A percentile compares a stretch with the other conserved stretches of the same genome.
Conservation (phyloP, 352 stramenopile genomes). For the Globisporangium canariense region DNA sequence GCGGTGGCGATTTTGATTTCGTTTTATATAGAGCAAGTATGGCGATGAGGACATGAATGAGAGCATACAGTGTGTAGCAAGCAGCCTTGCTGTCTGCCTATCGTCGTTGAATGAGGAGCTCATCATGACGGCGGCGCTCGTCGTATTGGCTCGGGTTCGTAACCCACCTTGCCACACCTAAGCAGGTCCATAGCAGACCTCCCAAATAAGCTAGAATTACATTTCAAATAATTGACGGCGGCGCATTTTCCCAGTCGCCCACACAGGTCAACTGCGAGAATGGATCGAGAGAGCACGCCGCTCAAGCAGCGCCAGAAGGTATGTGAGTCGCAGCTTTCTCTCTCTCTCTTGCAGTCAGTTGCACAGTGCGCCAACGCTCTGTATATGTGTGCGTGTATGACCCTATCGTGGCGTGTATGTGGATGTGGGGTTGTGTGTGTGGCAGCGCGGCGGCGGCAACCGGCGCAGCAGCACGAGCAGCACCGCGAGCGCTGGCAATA, state of each 20-base stretch:
- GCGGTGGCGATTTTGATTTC: background rate
- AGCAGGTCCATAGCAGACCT: too few species aligned
- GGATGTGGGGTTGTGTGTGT: background rate
- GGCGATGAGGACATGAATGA: background rate
- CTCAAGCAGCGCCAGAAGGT: slow-evolving; percentile 80
- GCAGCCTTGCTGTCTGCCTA: background rate
- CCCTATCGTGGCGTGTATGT: background rate
- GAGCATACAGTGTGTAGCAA: background rate
- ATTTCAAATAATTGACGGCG: too few species aligned
- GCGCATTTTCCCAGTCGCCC: background rate
- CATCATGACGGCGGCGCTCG: background rate
- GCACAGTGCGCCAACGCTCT: background rate
- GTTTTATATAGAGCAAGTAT: background rate
- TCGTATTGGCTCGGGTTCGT: too few species aligned
- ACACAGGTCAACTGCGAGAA: slow-evolving; percentile 13
- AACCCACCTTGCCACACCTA: too few species aligned
- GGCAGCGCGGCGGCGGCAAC: slow-evolving; percentile 26
- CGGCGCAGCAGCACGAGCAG: slow-evolving; percentile 21
- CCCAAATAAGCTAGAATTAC: too few species aligned
- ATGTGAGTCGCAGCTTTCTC: background rate
- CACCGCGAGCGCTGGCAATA: slow-evolving; percentile 10
- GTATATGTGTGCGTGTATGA: background rate
- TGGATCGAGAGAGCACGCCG: slow-evolving; percentile 72
- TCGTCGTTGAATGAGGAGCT: background rate
- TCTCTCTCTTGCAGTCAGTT: background rate